These are phyloP conservation scores for Cinnamomum chago DNA, from an alignment of 164 flowering plant genomes.

Conservation along the genomic window DNA sequence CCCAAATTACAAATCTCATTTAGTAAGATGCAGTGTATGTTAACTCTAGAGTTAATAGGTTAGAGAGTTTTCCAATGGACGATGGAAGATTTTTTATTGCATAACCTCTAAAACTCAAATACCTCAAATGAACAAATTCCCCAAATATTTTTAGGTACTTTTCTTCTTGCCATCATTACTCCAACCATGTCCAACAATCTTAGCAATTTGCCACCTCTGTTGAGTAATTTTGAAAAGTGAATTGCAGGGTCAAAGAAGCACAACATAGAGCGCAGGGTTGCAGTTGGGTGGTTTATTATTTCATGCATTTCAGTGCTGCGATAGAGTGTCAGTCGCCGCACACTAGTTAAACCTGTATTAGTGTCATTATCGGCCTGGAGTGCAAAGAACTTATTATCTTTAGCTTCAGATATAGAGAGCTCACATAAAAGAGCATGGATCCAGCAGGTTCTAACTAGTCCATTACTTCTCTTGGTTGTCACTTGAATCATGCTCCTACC, in stretches of 20 bases:
- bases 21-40: background rate
- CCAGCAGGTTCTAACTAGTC: conserved; percentile 30
- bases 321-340: background rate
- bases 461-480: background rate
- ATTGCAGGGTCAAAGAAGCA: background rate
- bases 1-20: background rate
- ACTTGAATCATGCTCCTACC: background rate
- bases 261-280: background rate
- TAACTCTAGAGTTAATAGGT: conserved; percentile 20
- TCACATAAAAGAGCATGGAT: too few species aligned
- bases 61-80: background rate
- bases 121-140: conserved; percentile 7
- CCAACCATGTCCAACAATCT: too few species aligned
- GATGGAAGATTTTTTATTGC: background rate
- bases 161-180: conserved; percentile 15
- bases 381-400: background rate
- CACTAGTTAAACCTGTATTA: background rate
- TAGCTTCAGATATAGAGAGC: background rate
- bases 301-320: too few species aligned
- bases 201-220: too few species aligned
- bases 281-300: background rate
- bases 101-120: background rate
- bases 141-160: background rate
- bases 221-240: too few species aligned
- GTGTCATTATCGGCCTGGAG: background rate